Evolutionary conservation across 257 asterid genomes (phyloP), one percentile per base, ranked within the genome.

Genomic region (Marsdenia floribunda): DNA sequence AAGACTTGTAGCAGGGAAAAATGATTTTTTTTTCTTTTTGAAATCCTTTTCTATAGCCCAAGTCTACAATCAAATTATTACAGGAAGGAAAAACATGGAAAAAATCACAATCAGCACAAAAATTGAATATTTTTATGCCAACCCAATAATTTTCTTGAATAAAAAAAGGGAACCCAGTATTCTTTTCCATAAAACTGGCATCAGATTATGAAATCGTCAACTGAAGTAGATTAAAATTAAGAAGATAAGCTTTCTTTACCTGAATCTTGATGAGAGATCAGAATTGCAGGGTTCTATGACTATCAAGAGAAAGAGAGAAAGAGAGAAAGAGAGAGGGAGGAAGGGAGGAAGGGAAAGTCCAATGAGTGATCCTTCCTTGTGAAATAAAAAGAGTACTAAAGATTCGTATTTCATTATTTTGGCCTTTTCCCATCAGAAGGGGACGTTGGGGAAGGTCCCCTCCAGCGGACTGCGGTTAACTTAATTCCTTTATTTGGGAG

Each of bases 291-390:
- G 60, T 1, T 18, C 13, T 15, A 13, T 29, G 22, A 9, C 13
- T 15, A 26, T 29, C 70, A 9, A 65, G 38, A 64, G 53, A 68
- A 33, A 40, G 72, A 68, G 55, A 68, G 73, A 47, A 59, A 69
- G 38, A 37, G 16, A 63, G 44, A 29, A 3, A 65, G 38, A 64
- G 53, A 68, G 53, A 40, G 72, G 42, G 55, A 68, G 73, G n/a
- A n/a, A 47, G 73, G 47, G 38, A 37, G 16, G n/a, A n/a, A 63
- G 44, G 8, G 18, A 46, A 42, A 22, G 71, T 33, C 52, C 29
- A 66, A 9, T 5, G 14, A 47, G 21, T 22, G 73, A 69, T 44
- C 64, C 59, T 49, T 53, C 73, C 63, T 69, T 18, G 46, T 26
- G 21, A n/a, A 18, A 5, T 13, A 19, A 64, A 16, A 12, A 29